Conservation (phyloP, 2,329 filamentous ascomycete species). For the Stromatinia cepivora region DNA sequence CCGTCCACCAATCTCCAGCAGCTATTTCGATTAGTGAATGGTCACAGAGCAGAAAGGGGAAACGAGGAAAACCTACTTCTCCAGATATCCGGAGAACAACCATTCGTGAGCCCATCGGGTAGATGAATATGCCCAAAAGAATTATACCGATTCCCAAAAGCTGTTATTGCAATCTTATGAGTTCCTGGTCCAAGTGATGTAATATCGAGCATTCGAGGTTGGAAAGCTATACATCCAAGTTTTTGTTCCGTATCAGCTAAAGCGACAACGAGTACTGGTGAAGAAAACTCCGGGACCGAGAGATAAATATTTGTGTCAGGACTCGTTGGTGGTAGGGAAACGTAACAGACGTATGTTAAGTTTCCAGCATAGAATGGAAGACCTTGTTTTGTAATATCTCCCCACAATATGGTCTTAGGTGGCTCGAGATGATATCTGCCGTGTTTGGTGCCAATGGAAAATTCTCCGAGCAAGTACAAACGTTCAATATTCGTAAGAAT, state of each 20-base stretch:
- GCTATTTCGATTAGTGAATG: constrained; percentile 22
- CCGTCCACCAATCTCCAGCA: constrained; percentile 33
- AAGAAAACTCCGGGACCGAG: constrained; percentile 28
- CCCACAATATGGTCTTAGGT: constrained; percentile 31
- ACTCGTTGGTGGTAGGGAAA: constrained; percentile 20
- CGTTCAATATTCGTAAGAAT: constrained; percentile 39
- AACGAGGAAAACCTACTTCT: constrained; percentile 30
- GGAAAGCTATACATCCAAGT: constrained; percentile 35
- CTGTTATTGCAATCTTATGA: constrained; percentile 33
- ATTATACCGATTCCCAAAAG: constrained; percentile 39
- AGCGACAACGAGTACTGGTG: constrained; percentile 34
- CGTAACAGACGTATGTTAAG: constrained; percentile 32
- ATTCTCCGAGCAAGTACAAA: constrained; percentile 39
- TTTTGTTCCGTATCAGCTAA: constrained; percentile 18
- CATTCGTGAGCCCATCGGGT: constrained; percentile 31
- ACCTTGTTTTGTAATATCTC: constrained; percentile 36
- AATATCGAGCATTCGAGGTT: constrained; percentile 34
- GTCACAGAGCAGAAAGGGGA: not conserved
- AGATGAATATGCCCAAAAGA: constrained; percentile 38
- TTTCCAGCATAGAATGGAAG: constrained; percentile 40
- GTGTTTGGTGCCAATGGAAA: constrained; percentile 32
- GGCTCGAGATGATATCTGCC: not conserved
- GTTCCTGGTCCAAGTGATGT: constrained; percentile 26
- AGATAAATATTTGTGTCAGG: not conserved
- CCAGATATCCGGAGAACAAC: constrained; percentile 32